These are phyloP conservation scores for Salix dunnii DNA, from an alignment of 345 rosid species.

Conservation along the genomic window DNA sequence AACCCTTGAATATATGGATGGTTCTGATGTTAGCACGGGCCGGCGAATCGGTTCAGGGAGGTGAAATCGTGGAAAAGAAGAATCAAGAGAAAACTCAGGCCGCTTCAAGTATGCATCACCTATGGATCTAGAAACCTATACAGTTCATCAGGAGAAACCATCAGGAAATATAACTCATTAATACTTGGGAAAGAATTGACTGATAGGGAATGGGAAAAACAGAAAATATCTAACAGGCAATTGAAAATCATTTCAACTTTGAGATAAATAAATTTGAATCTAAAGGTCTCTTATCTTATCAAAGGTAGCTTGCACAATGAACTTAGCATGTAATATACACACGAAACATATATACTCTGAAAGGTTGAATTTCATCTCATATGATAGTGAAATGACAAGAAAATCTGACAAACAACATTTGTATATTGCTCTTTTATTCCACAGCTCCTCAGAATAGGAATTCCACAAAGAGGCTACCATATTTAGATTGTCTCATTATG, in stretches of 20 bases:
- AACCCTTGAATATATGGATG: constrained; percentile 54
- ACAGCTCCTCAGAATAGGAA: neutral
- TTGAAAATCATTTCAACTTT: neutral
- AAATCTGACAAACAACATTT: neutral
- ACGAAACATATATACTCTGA: neutral
- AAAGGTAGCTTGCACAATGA: neutral
- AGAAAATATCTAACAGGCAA: neutral
- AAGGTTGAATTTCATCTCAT: neutral
- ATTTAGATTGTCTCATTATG: neutral
- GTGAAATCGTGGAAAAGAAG: constrained; percentile 81
- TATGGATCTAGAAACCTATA: constrained; percentile 83
- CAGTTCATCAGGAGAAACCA: constrained; percentile 8
- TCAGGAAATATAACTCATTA: neutral
- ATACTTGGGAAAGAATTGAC: neutral
- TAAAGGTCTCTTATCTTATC: neutral
- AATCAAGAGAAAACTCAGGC: constrained; percentile 80
- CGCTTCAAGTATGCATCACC: constrained; percentile 96
- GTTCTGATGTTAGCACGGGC: constrained; percentile 83
- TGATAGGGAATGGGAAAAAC: neutral
- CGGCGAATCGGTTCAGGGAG: constrained; percentile 65
- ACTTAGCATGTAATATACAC: neutral
- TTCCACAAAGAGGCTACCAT: neutral
- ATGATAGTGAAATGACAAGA: neutral
- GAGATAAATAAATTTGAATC: neutral
- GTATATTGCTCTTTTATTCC: neutral